These are phyloP conservation scores for Jacaranda copaia DNA, from an alignment of 257 asterid species.

Conservation along the genomic window DNA sequence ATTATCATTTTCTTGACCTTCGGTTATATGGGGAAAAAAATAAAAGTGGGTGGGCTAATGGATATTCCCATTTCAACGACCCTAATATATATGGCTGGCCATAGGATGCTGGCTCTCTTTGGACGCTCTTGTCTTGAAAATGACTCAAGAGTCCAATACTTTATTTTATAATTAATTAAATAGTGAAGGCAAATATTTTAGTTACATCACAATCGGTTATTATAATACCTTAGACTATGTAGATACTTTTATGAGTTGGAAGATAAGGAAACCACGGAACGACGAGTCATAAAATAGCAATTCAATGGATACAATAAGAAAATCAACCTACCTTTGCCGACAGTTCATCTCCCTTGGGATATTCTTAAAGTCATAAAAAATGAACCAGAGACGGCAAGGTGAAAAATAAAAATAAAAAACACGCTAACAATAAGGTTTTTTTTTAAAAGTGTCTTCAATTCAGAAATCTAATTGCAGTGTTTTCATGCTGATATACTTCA, in stretches of 20 bases:
- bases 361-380: neutral
- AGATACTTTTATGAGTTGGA: conserved; percentile 36
- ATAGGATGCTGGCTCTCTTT: conserved; percentile 46
- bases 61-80: conserved; percentile 36
- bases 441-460: too few species aligned
- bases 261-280: conserved; percentile 34
- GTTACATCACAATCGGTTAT: conserved; percentile 34
- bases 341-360: conserved; percentile 26
- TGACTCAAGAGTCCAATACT: conserved; percentile 36
- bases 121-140: conserved; percentile 42
- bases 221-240: conserved; percentile 24
- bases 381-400: neutral
- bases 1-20: conserved; percentile 8
- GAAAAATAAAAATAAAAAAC: too few species aligned
- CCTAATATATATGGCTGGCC: conserved; percentile 32
- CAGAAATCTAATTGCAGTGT: too few species aligned
- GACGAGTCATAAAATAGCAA: conserved; percentile 34
- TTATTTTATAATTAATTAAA: conserved; percentile 7
- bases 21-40: neutral
- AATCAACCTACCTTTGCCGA: conserved; percentile 47
- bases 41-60: conserved; percentile 36
- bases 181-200: conserved; percentile 18
- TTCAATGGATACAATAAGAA: conserved; percentile 31
- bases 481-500: too few species aligned
- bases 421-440: too few species aligned